Base-by-base conservation (phyloP, 306 rosid genomes). In the Sesbania bispinosa region DNA sequence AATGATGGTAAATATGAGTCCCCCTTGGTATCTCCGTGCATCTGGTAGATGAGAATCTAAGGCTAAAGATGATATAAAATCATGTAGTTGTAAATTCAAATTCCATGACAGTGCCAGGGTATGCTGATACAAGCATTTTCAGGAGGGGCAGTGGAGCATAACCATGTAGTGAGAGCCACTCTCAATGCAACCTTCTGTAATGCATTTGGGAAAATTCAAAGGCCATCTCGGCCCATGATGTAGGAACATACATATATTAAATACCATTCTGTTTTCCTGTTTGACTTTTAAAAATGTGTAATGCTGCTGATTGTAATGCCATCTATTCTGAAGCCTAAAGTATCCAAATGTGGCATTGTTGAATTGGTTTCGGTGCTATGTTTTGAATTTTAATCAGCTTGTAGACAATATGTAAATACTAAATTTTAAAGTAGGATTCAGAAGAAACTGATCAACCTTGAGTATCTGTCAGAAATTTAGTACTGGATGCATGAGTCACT, bases 221-320 rank as follows among this genome's bases (percentile, higher is more conserved):
- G 75, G 70, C 71, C 75, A 41, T 58, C 79, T 67, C 36, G 29
- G 71, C 62, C 71, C 5, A 26, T 73, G 66, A 27, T 58, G 65
- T 73, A 35, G 63, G 78, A 57, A 19, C 57, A 53, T 60, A 36
- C 24, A 33, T 33, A 33, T 43, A 54, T 71, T 45, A 30, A 32
- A 42, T 38, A 33, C 10, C 67, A 53, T 21, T 53, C 38, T 64
- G 38, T 33, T 78, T 23, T 68, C 38, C 26, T 61, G 58, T 53
- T 29, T 39, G 20, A 48, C 7, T 64, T 75, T 73, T 18, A 24
- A 18, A 10, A 6, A 6, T 7, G 29, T 60, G 26, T 60, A 45
- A 14, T 21, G 33, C 14, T 47, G 18, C 47, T 18, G 66, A 29
- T 54, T 54, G 38, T 1, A 41, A 27, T 42, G 48, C 0, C 58